Evolutionary conservation across 768 basidiomycete species (phyloP).

Genomic region (Suillus occidentalis): DNA sequence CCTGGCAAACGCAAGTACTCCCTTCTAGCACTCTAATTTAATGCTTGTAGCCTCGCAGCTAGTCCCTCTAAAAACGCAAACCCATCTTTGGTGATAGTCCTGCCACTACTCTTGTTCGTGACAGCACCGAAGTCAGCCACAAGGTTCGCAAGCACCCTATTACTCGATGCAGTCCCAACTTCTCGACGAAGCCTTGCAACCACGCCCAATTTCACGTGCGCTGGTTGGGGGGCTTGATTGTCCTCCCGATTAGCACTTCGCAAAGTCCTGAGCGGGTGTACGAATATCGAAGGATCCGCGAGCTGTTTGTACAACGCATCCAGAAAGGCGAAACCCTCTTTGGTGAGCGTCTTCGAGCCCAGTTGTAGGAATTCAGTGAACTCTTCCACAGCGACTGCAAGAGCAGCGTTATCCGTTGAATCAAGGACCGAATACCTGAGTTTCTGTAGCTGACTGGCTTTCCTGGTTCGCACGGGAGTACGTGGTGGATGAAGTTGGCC

Average conservation of each 20-base stretch:
- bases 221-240: constrained; percentile 41
- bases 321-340: constrained; percentile 69
- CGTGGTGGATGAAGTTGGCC: constrained; percentile 26
- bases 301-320: constrained; percentile 72
- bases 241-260: constrained; percentile 40
- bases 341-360: constrained; percentile 64
- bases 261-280: constrained; percentile 50
- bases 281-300: constrained; percentile 62
- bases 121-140: constrained; percentile 70
- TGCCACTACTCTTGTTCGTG: constrained; percentile 65
- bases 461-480: constrained; percentile 34
- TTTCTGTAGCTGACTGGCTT: constrained; percentile 49
- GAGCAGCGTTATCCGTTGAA: constrained; percentile 54
- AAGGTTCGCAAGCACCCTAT: constrained; percentile 59
- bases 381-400: constrained; percentile 55
- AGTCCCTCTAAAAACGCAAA: constrained; percentile 67
- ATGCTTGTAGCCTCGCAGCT: constrained; percentile 47
- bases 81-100: constrained; percentile 78
- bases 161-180: constrained; percentile 50
- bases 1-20: not conserved
- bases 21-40: constrained; percentile 14
- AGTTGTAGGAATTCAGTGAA: constrained; percentile 61
- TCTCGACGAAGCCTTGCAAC: constrained; percentile 58
- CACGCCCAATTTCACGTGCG: constrained; percentile 57
- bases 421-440: constrained; percentile 43